These are phyloP conservation scores for Xylaria polymorpha DNA, from an alignment of 2,329 filamentous ascomycete genomes.

Conservation along the genomic window DNA sequence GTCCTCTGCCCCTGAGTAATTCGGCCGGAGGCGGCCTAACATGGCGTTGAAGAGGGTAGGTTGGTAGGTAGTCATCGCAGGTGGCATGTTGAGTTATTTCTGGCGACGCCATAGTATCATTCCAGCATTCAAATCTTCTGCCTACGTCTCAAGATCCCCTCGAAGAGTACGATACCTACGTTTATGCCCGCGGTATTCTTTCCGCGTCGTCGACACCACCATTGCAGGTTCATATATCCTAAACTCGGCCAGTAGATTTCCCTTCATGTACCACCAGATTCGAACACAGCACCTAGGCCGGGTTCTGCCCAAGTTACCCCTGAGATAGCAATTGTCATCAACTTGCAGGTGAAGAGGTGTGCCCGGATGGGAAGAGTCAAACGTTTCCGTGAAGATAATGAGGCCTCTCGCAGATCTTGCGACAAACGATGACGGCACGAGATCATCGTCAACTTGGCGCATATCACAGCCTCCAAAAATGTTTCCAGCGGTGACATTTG, in stretches of 20 bases:
- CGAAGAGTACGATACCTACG: not conserved
- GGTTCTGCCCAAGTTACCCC: conserved; percentile 14
- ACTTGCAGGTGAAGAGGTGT: conserved; percentile 15
- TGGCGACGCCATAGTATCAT: not conserved
- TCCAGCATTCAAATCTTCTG: not conserved
- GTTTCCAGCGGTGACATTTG: conserved; percentile 5
- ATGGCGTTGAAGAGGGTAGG: not conserved
- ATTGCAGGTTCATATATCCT: conserved; percentile 2
- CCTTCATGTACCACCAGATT: not conserved
- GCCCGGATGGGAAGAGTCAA: not conserved
- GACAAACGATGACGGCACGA: conserved; percentile 14
- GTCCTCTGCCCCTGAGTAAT: not conserved
- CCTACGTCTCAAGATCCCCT: not conserved
- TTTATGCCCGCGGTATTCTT: conserved; percentile 22
- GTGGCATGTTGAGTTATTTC: not conserved
- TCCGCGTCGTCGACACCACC: conserved; percentile 20
- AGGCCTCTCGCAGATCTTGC: conserved; percentile 27
- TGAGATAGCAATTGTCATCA: conserved; percentile 3
- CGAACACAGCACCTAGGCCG: not conserved
- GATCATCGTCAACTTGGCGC: conserved; percentile 31
- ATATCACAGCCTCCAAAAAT: conserved; percentile 25
- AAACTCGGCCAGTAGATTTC: conserved; percentile 3
- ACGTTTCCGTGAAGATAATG: not conserved
- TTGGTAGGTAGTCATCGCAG: not conserved
- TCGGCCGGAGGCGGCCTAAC: not conserved